Base-by-base conservation (phyloP, 2,329 filamentous ascomycete genomes). In the Dichotomopilus funicola region DNA sequence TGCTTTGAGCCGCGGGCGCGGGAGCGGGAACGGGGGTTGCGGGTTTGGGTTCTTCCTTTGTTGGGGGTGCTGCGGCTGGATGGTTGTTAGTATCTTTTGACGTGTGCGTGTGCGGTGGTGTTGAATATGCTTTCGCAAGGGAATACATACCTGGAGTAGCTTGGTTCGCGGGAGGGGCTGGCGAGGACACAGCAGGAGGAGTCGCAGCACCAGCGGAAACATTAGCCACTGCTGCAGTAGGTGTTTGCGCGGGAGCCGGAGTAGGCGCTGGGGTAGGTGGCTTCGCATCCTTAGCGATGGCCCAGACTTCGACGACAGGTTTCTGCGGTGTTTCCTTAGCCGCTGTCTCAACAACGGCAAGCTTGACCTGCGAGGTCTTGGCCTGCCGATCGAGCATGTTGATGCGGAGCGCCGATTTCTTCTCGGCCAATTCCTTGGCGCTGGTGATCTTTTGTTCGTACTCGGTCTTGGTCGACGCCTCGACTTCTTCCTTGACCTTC, bases 281-380 rank as follows among this genome's bases (percentile, higher is more conserved):
- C 67, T 82, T 87, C 9, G 83, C 80, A 52, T 73, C 76, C 71
- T 92, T 91, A 0, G 87, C 91, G 53, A 88, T 74, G 60, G 87
- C 84, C 88, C 89, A 96, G 0, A 96, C 91, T 70, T 96, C 91
- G 8, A 76, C 81, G 4, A 97, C 90, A 0, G 91, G 83, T 67
- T 84, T 85, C 64, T 92, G 79, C 0, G 92, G 92, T 0, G 91
- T 96, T 48, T 95, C 87, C n/a, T 78, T 79, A 0, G 87, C 90
- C 10, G 92, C 91, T 47, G 83, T 88, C 65, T 91, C 81, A 3
- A 97, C 88, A 1, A 94, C 82, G 1, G 81, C 80, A 36, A 95
- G 73, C 73, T 94, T 95, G 4, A 86, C 88, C 50, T 78, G 78
- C 0, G 85, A 82, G 7, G 75, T 73, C 59, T 79, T 82, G 47